These are phyloP conservation scores for Wickerhamomyces sp. DNA, from an alignment of 1,139 yeast genomes.

Conservation along the genomic window DNA sequence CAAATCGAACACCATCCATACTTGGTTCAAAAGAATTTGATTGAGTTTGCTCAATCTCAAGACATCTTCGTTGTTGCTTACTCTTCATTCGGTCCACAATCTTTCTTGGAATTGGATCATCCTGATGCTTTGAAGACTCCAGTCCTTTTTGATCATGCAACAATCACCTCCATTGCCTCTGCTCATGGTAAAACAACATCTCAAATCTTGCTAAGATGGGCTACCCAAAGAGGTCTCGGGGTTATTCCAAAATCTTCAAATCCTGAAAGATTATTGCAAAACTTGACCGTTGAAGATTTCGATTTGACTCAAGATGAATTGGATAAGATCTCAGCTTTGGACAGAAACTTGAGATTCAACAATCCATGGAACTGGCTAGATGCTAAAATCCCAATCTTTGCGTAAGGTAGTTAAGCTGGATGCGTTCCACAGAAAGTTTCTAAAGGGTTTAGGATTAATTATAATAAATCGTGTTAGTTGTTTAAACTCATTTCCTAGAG, in stretches of 20 bases:
- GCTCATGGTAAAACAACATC: conserved; percentile 49
- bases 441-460: no score
- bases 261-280: conserved; percentile 52
- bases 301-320: conserved; percentile 52
- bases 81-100: conserved; percentile 81
- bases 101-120: conserved; percentile 57
- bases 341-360: conserved; percentile 72
- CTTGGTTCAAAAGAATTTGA: conserved; percentile 67
- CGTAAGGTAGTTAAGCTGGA: no score
- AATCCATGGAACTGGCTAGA: conserved; percentile 72
- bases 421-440: no score
- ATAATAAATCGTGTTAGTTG: background rate
- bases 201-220: conserved; percentile 75
- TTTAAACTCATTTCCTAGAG: no score
- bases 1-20: conserved; percentile 77
- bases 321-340: conserved; percentile 47
- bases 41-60: conserved; percentile 55
- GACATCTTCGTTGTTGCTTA: conserved; percentile 75
- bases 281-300: conserved; percentile 51
- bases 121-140: conserved; percentile 49
- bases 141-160: conserved; percentile 50
- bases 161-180: conserved; percentile 47
- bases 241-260: conserved; percentile 74
- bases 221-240: conserved; percentile 67
- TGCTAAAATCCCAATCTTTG: conserved; percentile 29